These are phyloP conservation scores for Tolypocladium tundrense DNA, from an alignment of 2,329 filamentous ascomycete genomes.

Conservation along the genomic window DNA sequence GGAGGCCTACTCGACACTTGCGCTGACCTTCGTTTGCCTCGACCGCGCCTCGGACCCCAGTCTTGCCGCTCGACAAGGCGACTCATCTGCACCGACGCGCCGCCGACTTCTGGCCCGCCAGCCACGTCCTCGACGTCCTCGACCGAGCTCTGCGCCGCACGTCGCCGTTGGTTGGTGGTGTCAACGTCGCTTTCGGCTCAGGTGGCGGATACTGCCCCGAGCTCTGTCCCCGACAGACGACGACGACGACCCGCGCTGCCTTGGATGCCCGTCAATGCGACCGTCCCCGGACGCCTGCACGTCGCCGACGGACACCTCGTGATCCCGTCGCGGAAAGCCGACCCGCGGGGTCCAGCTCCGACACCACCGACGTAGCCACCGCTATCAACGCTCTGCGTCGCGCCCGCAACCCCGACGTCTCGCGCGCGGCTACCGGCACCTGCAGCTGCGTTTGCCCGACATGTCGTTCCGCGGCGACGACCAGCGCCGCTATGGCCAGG, in stretches of 20 bases:
- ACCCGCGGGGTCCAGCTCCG: conserved; percentile 8
- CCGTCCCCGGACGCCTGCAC: neutral
- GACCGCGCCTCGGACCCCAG: neutral
- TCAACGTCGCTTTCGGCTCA: neutral
- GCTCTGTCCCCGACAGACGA: neutral
- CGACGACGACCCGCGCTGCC: neutral
- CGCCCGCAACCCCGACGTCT: neutral
- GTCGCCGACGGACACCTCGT: neutral
- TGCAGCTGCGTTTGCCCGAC: conserved; percentile 3
- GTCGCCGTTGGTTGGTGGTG: neutral
- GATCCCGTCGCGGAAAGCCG: conserved; percentile 7
- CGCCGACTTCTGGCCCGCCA: neutral
- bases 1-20: neutral
- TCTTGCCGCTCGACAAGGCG: neutral
- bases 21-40: neutral
- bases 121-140: neutral
- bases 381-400: neutral
- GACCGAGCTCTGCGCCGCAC: neutral
- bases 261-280: neutral
- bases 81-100: neutral
- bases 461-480: conserved; percentile 58
- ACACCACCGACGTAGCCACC: neutral
- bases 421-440: neutral
- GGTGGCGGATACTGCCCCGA: neutral
- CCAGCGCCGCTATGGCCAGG: conserved; percentile 54